Evolutionary conservation across 2,329 filamentous ascomycete species (phyloP), one percentile per base, ranked within the genome.

Genomic region (Amesomyces nigricolor): DNA sequence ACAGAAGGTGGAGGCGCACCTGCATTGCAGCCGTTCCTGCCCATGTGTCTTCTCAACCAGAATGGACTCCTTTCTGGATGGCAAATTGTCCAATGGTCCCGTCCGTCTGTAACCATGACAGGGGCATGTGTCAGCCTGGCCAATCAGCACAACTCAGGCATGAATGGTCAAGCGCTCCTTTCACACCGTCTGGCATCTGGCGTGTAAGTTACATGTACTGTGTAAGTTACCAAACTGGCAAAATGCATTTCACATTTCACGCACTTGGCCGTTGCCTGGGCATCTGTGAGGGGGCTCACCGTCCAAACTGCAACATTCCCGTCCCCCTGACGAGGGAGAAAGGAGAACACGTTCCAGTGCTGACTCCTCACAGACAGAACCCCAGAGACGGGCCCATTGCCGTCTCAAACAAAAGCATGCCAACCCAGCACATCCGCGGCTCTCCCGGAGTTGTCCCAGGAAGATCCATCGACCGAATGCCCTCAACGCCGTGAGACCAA

Each of bases 61-160:
- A 26, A 2, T 2, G 22, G 22, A 6, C 22, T 26, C 22, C 22
- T 26, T 26, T 26, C 22, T 26, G 22, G 37, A 11, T 47, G 35
- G 19, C 35, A 38, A 39, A 48, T 43, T 29, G 29, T 42, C 16
- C 13, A 17, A 37, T 47, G 29, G 22, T 26, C 22, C 32, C 51
- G 51, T 44, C 39, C 26, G 14, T n/a, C 37, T 39, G 19, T 30
- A 19, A 43, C 26, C 29, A 54, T 32, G 40, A 16, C 39, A 48
- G 52, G 47, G 47, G 53, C 50, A 35, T 40, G 40, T 32, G 35
- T 17, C 6, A 5, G 40, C n/a, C 10, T 16, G 37, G 17, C 53
- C 53, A 56, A 56, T 56, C 43, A 56, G n/a, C 8, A 8, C 4
- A 8, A 5, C 51, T 56, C 53, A 51, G 53, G 42, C 30, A 46